Conservation (phyloP, 2,329 filamentous ascomycete species). For the Ampelomyces quisqualis region DNA sequence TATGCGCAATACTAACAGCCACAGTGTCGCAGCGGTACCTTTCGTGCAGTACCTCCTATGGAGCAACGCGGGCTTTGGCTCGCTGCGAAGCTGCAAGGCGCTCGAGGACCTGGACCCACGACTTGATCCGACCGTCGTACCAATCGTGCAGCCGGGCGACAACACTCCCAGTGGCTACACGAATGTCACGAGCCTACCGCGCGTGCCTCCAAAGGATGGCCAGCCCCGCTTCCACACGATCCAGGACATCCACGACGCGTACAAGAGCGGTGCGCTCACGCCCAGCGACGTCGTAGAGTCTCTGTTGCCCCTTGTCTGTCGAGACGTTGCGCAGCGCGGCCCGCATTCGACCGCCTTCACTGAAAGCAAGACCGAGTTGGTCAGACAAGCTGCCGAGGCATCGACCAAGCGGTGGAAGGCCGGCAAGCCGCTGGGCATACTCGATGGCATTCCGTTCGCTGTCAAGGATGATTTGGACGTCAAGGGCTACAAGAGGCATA, state of each 20-base stretch:
- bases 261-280: conserved; percentile 67
- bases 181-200: conserved; percentile 18
- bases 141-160: conserved; percentile 32
- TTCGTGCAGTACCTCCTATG: conserved; percentile 67
- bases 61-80: conserved; percentile 67
- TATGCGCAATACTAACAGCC: conserved; percentile 11
- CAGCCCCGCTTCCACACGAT: conserved; percentile 54
- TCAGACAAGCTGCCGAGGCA: conserved; percentile 67
- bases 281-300: conserved; percentile 70
- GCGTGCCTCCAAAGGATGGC: conserved; percentile 16
- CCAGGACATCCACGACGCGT: conserved; percentile 75
- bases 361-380: conserved; percentile 63
- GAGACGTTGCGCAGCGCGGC: conserved; percentile 55
- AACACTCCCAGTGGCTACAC: conserved; percentile 23
- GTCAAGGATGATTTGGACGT: conserved; percentile 80
- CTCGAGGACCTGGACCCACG: conserved; percentile 57
- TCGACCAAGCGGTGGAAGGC: conserved; percentile 72
- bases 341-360: conserved; percentile 73
- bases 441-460: conserved; percentile 81
- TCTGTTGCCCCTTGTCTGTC: conserved; percentile 69
- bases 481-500: conserved; percentile 66
- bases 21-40: conserved; percentile 60
- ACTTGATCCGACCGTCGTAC: conserved; percentile 61
- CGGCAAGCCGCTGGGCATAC: conserved; percentile 64
- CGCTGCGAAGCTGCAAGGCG: conserved; percentile 56